These are phyloP conservation scores for Cicer pinnatifidum DNA, from an alignment of 306 rosid genomes.

Conservation along the genomic window DNA sequence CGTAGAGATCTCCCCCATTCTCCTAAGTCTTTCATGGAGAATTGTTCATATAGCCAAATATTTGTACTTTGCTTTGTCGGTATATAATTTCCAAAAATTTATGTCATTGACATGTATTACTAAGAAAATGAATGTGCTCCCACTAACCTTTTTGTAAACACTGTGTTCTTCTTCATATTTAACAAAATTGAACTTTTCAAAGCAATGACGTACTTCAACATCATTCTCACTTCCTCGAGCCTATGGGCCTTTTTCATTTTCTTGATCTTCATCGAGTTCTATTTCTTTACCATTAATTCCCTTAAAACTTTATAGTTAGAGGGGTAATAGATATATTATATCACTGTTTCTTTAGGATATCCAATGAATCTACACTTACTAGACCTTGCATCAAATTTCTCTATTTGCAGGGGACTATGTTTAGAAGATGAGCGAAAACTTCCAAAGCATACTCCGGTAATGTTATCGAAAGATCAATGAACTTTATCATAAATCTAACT, in stretches of 20 bases:
- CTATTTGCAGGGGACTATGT: neutral
- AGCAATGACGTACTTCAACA: neutral
- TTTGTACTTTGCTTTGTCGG: neutral
- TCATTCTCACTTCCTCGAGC: neutral
- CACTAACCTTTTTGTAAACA: neutral
- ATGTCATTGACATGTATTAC: neutral
- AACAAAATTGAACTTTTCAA: conserved; percentile 12
- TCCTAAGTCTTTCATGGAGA: neutral
- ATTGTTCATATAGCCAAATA: neutral
- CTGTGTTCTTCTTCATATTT: neutral
- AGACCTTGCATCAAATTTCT: neutral
- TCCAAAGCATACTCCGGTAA: conserved; percentile 24
- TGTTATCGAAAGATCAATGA: neutral
- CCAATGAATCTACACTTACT: conserved; percentile 9
- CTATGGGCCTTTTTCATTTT: neutral
- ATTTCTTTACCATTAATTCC: neutral
- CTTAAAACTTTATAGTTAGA: neutral
- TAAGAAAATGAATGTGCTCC: neutral
- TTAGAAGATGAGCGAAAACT: neutral
- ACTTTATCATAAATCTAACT: neutral
- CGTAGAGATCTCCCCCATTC: neutral
- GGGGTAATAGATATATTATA: neutral
- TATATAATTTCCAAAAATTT: neutral
- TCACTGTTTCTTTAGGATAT: conserved; percentile 13
- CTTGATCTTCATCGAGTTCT: conserved; percentile 5